Evolutionary conservation across 495 filamentous ascomycete genomes (phyloP), one percentile per base, ranked within the genome.

Genomic region (Lindgomyces ingoldianus): DNA sequence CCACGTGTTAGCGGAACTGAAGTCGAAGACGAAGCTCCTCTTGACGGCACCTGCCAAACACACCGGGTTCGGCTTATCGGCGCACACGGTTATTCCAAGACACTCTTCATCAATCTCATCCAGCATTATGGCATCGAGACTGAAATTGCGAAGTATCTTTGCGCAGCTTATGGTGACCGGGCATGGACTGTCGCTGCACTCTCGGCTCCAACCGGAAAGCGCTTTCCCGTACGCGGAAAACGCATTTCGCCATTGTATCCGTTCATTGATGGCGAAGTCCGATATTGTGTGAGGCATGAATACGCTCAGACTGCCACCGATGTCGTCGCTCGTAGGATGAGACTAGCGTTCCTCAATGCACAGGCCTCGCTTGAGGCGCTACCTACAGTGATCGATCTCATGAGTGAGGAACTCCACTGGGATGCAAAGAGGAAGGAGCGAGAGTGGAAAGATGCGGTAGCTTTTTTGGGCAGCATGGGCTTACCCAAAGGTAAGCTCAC

Each of bases 121-220:
- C 94, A 98, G 75, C 91, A 96, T 78, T 98, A 91, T 73, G 94
- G 94, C 62, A 77, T 98, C 62, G 94, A 98, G 76, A 97, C 91
- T 44, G 91, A 96, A 69, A 93, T 98, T 19, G 94, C 94, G 16
- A 88, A 91, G 77, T 92, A 98, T 76, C 83, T 98, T 19, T 89
- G 88, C 1, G 81, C 87, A 63, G 90, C 92, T 44, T 98, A 98
- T 73, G 94, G 94, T 70, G 94, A 98, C 77, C 86, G 94, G 27
- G 92, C 94, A 24, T 98, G 94, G 94, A 91, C 91, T 19, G 94
- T 98, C 14, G 94, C 91, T 10, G 87, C 89, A 14, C 79, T 98
- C 39, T 93, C 88, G 61, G 79, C 84, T 6, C 89, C 93, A 0
- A 97, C 93, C 0, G 84, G 89, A 47, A 77, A 85, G 63, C 88